phyloP scores from a whole-genome alignment of 371 early-diverging fungal genomes.

The Coemansia sp. region DNA sequence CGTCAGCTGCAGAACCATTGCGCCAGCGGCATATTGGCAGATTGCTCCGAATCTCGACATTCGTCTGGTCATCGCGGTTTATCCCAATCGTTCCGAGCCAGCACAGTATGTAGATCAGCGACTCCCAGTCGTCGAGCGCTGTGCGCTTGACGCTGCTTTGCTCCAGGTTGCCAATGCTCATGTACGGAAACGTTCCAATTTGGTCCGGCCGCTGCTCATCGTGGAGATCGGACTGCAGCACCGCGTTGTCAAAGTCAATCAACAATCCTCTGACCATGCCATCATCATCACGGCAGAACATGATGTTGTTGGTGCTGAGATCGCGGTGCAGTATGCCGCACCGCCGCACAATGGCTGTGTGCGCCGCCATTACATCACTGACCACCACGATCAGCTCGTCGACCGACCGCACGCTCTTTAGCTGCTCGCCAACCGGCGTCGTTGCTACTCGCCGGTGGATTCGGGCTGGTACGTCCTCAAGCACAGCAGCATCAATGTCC shows the following conservation, averaged over 20 bases:
- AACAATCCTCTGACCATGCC: conserved; percentile 14
- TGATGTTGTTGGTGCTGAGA: conserved; percentile 23
- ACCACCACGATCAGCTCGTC: conserved; percentile 26
- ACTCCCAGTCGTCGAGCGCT: conserved; percentile 27
- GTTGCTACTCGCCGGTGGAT: conserved; percentile 21
- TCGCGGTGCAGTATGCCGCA: conserved; percentile 27
- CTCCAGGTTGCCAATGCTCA: conserved; percentile 20
- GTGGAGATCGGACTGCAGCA: neutral
- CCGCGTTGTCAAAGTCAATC: conserved; percentile 23
- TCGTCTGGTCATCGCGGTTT: neutral
- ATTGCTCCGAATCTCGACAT: neutral
- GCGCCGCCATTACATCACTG: conserved; percentile 9
- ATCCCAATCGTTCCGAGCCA: neutral
- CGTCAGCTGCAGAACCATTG: no score
- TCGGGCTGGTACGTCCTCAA: neutral
- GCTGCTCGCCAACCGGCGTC: conserved; percentile 11
- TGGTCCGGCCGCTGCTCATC: neutral
- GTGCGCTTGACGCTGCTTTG: conserved; percentile 2
- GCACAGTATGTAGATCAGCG: conserved; percentile 21
- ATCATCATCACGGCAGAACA: neutral
- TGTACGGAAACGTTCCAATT: conserved; percentile 24
- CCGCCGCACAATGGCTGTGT: neutral
- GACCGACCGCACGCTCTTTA: neutral
- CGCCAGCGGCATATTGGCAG: no score
- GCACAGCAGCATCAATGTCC: neutral